phyloP scores from a whole-genome alignment of 495 filamentous ascomycete species.

The Penicillium nucicola region DNA sequence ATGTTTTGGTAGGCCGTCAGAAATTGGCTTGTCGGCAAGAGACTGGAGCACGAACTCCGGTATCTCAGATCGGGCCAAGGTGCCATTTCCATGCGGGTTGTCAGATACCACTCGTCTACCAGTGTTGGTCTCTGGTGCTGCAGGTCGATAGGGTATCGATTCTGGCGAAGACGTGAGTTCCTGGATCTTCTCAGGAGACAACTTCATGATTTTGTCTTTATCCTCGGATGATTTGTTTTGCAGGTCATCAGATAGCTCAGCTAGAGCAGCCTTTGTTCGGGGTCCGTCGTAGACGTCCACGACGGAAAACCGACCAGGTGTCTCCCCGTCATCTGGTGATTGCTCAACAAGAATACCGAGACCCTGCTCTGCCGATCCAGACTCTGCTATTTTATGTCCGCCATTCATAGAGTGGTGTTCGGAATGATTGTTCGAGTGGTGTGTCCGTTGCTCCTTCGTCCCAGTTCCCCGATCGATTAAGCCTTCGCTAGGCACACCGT shows the following conservation, averaged over 20 bases:
- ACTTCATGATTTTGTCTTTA: constrained; percentile 46
- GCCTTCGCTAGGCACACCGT: neutral
- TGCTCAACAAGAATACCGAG: constrained; percentile 24
- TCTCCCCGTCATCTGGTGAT: neutral
- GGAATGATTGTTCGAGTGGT: neutral
- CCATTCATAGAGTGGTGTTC: neutral
- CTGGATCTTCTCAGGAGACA: constrained; percentile 52
- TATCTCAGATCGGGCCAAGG: constrained; percentile 9
- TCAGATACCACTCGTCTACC: constrained; percentile 29
- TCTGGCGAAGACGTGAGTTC: constrained; percentile 55
- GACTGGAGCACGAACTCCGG: constrained; percentile 13
- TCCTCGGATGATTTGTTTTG: constrained; percentile 16
- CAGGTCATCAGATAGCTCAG: constrained; percentile 16
- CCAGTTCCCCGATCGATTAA: neutral
- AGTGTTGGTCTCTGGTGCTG: constrained; percentile 18
- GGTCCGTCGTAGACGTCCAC: constrained; percentile 21
- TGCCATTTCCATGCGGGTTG: constrained; percentile 3
- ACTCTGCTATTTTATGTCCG: neutral
- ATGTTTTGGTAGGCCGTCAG: constrained; percentile 16
- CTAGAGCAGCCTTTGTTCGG: constrained; percentile 16
- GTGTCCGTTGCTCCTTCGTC: neutral
- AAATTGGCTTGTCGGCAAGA: constrained; percentile 12
- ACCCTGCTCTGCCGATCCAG: constrained; percentile 12
- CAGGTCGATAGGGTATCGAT: constrained; percentile 43
- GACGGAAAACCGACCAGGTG: constrained; percentile 7